phyloP scores from a whole-genome alignment of 2,329 filamentous ascomycete genomes.

The Aspergillus pseudoterreus region DNA sequence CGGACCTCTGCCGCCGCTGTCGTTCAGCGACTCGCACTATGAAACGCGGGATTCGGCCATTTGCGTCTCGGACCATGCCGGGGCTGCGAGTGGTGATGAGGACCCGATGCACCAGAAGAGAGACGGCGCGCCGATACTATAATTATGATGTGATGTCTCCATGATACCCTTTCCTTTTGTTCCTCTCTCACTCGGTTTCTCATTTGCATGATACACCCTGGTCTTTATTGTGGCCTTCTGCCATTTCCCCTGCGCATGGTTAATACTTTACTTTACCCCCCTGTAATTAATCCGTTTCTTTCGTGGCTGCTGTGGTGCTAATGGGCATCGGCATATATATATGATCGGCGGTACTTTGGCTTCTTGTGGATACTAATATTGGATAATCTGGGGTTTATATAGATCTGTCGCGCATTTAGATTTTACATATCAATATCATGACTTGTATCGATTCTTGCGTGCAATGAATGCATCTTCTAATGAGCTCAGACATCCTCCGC shows the following conservation, averaged over 20 bases:
- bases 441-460: neutral
- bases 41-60: slow-evolving; percentile 30
- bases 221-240: slow-evolving; percentile 2
- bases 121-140: slow-evolving; percentile 12
- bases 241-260: slow-evolving; percentile 3
- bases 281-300: slow-evolving; percentile 13
- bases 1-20: slow-evolving; percentile 36
- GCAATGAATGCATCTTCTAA: neutral
- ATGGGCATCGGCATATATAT: slow-evolving; percentile 10
- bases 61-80: slow-evolving; percentile 17
- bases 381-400: slow-evolving; percentile 13
- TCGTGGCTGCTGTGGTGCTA: slow-evolving; percentile 4
- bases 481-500: neutral
- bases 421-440: neutral
- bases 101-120: slow-evolving; percentile 12
- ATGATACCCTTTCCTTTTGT: slow-evolving; percentile 24
- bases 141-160: slow-evolving; percentile 21
- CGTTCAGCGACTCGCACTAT: slow-evolving; percentile 25
- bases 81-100: slow-evolving; percentile 12
- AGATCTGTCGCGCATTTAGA: slow-evolving; percentile 11
- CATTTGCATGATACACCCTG: slow-evolving; percentile 14
- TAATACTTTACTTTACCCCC: slow-evolving; percentile 2
- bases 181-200: slow-evolving; percentile 3
- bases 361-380: slow-evolving; percentile 24
- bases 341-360: slow-evolving; percentile 18